phyloP scores from a whole-genome alignment of 1,139 yeast species.

The Sugiyamaella castrensis region DNA sequence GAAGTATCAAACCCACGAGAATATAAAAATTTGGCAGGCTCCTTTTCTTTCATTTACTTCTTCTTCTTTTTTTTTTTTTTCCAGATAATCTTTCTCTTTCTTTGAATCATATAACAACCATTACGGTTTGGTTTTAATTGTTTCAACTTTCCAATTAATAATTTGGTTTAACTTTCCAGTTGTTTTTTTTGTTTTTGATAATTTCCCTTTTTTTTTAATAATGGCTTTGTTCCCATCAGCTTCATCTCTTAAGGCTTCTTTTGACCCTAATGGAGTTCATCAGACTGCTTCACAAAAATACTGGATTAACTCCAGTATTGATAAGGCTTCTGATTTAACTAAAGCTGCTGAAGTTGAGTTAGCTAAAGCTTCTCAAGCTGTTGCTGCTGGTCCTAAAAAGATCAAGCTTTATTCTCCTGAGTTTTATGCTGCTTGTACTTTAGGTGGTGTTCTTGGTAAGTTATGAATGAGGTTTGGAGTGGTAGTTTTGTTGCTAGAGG shows the following conservation, averaged over 20 bases:
- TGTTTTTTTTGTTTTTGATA: neutral
- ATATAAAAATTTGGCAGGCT: slow-evolving; percentile 4
- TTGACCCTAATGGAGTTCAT: slow-evolving; percentile 38
- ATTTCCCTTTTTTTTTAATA: slow-evolving; percentile 4
- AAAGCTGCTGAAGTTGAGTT: slow-evolving; percentile 35
- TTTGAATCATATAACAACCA: neutral
- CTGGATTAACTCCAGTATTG: slow-evolving; percentile 38
- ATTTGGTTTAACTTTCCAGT: slow-evolving; percentile 4
- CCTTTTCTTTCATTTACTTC: slow-evolving; percentile 14
- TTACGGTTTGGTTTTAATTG: neutral
- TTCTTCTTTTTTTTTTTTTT: slow-evolving; percentile 14
- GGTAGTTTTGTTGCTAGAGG: neutral
- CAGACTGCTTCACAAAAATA: slow-evolving; percentile 26
- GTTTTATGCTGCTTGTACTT: slow-evolving; percentile 77
- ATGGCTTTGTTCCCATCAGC: slow-evolving; percentile 43
- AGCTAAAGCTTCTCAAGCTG: slow-evolving; percentile 33
- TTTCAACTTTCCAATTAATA: neutral
- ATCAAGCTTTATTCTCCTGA: slow-evolving; percentile 62
- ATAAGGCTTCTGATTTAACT: slow-evolving; percentile 31
- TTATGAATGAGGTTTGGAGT: slow-evolving; percentile 8
- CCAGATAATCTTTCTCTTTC: neutral
- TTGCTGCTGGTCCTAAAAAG: slow-evolving; percentile 31
- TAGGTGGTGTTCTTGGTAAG: slow-evolving; percentile 70
- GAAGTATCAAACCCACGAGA: no score
- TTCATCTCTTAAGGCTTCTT: slow-evolving; percentile 38